Evolutionary conservation across 176 grass and related monocot species (phyloP).

Genomic region (Calamus simplicifolius): DNA sequence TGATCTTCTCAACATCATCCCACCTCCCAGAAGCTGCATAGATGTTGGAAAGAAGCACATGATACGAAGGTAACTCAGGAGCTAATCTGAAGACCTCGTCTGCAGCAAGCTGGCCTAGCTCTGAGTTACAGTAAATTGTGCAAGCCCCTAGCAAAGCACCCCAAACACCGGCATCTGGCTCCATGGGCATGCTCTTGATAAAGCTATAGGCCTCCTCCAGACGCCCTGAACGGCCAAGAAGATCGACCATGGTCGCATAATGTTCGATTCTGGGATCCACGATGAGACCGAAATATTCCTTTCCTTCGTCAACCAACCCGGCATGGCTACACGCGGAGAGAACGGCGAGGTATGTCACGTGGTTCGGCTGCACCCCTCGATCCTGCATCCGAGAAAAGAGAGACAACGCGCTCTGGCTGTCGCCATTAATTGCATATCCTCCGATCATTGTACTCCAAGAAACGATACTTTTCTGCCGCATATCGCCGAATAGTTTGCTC

Average conservation of each 20-base stretch:
- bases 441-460: slow-evolving; percentile 17
- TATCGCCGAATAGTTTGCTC: not conserved
- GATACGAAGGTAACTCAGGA: slow-evolving; percentile 5
- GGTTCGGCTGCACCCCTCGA: slow-evolving; percentile 1
- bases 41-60: slow-evolving; percentile 16
- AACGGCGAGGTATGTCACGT: not conserved
- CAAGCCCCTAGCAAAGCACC: slow-evolving; percentile 10
- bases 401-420: slow-evolving; percentile 2
- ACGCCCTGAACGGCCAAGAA: slow-evolving; percentile 5
- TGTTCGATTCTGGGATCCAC: slow-evolving; percentile 2
- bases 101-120: slow-evolving; percentile 7
- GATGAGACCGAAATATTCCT: slow-evolving; percentile 6
- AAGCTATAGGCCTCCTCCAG: slow-evolving; percentile 4
- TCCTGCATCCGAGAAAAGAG: slow-evolving; percentile 5
- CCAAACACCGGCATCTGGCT: slow-evolving; percentile 8
- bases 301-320: slow-evolving; percentile 1
- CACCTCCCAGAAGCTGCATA: slow-evolving; percentile 10
- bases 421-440: slow-evolving; percentile 7
- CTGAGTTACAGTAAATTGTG: not conserved
- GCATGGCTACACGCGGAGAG: slow-evolving; percentile 14
- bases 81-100: slow-evolving; percentile 8
- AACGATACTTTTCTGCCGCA: not conserved
- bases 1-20: not conserved
- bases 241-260: slow-evolving; percentile 12
- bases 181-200: slow-evolving; percentile 12